These are phyloP conservation scores for Calocybe cyanea DNA, from an alignment of 768 basidiomycete species.

Conservation along the genomic window DNA sequence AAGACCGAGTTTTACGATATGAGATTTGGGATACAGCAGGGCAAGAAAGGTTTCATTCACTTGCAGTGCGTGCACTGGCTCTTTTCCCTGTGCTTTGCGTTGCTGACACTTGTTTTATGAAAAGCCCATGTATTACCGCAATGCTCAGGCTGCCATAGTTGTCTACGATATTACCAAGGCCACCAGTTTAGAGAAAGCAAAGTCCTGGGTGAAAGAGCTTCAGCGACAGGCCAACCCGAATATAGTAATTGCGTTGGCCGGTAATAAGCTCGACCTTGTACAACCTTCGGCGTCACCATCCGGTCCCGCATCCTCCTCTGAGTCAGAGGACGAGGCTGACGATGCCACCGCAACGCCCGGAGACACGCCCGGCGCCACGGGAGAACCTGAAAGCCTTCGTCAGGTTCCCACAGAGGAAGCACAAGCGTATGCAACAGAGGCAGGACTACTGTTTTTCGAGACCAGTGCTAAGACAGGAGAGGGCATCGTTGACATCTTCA, in stretches of 20 bases:
- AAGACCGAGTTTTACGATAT: slow-evolving; percentile 89
- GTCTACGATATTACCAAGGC: slow-evolving; percentile 98
- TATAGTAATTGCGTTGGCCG: slow-evolving; percentile 97
- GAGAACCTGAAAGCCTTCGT: slow-evolving; percentile 69
- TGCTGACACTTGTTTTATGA: slow-evolving; percentile 11
- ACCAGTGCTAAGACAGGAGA: slow-evolving; percentile 97
- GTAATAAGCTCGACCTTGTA: slow-evolving; percentile 95
- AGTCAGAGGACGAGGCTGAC: slow-evolving; percentile 86
- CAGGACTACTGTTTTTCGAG: slow-evolving; percentile 95
- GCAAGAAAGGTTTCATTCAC: slow-evolving; percentile 96
- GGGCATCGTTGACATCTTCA: slow-evolving; percentile 94
- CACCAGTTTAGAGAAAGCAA: slow-evolving; percentile 94
- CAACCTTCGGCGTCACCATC: slow-evolving; percentile 56
- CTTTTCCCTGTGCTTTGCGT: slow-evolving; percentile 9
- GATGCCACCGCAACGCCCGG: slow-evolving; percentile 89
- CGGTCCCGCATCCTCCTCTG: slow-evolving; percentile 46
- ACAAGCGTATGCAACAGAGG: slow-evolving; percentile 92
- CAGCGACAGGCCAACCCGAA: slow-evolving; percentile 99
- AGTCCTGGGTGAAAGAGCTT: slow-evolving; percentile 99
- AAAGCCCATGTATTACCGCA: slow-evolving; percentile 98
- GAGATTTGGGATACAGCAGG: slow-evolving; percentile 98
- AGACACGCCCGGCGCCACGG: slow-evolving; percentile 51
- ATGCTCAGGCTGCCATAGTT: slow-evolving; percentile 96
- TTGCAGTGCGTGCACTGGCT: slow-evolving; percentile 61
- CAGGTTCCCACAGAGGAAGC: slow-evolving; percentile 96